Evolutionary conservation across 2,329 filamentous ascomycete genomes (phyloP).

Genomic region (Xylariales sp.): DNA sequence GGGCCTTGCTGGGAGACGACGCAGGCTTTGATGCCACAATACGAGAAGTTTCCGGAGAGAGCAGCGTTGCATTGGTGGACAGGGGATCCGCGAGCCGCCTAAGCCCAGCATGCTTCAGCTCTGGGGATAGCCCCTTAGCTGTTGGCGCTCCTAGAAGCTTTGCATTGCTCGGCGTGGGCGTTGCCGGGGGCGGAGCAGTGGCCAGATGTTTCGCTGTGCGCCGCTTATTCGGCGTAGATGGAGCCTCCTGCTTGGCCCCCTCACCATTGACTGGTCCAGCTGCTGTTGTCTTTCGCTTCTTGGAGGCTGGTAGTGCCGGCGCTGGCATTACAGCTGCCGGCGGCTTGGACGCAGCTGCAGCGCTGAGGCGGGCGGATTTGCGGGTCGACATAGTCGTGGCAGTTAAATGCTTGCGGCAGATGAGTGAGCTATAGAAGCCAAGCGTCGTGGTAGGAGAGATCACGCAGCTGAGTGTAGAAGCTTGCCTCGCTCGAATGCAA

Average conservation of each 20-base stretch:
- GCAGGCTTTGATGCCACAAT: conserved; percentile 50
- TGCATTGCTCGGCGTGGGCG: conserved; percentile 42
- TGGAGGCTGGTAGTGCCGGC: conserved; percentile 15
- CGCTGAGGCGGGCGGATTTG: conserved; percentile 23
- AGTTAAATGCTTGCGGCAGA: no score
- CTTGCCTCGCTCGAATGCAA: no score
- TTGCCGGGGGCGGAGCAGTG: conserved; percentile 32
- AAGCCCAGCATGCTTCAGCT: conserved; percentile 35
- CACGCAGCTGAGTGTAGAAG: no score
- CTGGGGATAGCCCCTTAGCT: conserved; percentile 21
- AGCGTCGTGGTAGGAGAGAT: no score
- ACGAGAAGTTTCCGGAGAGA: conserved; percentile 67
- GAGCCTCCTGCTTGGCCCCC: conserved; percentile 13
- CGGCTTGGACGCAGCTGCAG: conserved; percentile 14
- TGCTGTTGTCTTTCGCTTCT: conserved; percentile 30
- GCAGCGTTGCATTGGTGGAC: conserved; percentile 63
- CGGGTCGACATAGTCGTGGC: conserved; percentile 23
- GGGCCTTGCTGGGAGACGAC: conserved; percentile 40
- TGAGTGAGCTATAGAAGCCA: no score
- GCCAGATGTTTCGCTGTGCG: conserved; percentile 12
- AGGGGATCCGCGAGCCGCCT: conserved; percentile 59
- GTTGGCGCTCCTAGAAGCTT: conserved; percentile 32
- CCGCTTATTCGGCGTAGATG: conserved; percentile 24
- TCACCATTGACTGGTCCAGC: neutral
- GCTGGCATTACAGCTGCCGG: conserved; percentile 13